A percentile compares a stretch with the other conserved stretches of the same genome.
phyloP scores from a whole-genome alignment of 176 grass and related monocot species.

The Oryza meridionalis region DNA sequence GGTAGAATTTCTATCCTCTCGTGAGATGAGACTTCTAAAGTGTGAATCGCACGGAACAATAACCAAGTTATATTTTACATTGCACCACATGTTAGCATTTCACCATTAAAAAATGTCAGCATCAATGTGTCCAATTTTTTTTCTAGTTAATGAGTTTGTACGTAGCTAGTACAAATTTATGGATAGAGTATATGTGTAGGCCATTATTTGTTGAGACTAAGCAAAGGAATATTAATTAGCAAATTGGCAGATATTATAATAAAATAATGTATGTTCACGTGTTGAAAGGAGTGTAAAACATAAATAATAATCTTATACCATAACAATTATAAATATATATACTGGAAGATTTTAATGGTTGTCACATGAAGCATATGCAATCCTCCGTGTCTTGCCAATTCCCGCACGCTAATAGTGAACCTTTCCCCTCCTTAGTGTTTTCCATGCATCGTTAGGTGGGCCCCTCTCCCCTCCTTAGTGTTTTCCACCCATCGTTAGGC shows the following conservation, averaged over 20 bases:
- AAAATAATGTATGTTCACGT: background rate
- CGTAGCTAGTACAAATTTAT: background rate
- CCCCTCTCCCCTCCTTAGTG: too few relatives aligned
- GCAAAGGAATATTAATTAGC: background rate
- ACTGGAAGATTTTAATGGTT: too few relatives aligned
- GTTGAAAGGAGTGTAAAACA: background rate
- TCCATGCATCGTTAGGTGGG: too few relatives aligned
- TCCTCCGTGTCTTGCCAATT: too few relatives aligned
- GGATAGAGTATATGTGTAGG: background rate
- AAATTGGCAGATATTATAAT: background rate
- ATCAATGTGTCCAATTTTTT: background rate
- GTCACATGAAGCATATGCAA: too few relatives aligned
- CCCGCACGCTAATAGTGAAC: too few relatives aligned
- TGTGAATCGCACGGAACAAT: too few relatives aligned
- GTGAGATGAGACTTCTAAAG: too few relatives aligned
- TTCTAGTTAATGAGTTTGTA: background rate
- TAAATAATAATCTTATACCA: background rate
- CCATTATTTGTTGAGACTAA: background rate
- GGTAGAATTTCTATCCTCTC: too few relatives aligned
- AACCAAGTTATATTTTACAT: background rate
- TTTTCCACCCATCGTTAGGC: too few relatives aligned
- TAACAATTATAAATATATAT: too few relatives aligned
- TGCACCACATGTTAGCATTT: background rate
- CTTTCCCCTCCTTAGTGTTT: too few relatives aligned
- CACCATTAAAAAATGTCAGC: background rate